Conservation (phyloP, 1,284 basidiomycete genomes). For the Vanrija sp. region DNA sequence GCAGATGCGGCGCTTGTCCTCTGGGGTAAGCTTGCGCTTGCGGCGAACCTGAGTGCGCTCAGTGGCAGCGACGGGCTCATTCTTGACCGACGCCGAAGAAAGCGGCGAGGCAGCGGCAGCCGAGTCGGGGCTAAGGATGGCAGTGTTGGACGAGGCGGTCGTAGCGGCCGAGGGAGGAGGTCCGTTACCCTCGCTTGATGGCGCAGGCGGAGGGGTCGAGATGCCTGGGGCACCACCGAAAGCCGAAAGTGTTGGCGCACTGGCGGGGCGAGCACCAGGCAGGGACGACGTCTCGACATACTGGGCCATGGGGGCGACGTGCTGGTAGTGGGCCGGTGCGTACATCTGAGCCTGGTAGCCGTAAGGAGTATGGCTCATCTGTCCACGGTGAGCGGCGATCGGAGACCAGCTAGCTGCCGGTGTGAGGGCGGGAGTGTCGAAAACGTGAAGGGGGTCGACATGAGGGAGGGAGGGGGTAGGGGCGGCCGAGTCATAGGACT, state of each 20-base stretch:
- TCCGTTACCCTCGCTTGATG: neutral
- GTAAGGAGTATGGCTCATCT: neutral
- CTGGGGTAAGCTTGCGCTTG: conserved; percentile 23
- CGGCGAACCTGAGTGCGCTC: conserved; percentile 9
- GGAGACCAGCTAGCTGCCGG: neutral
- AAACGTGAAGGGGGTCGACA: conserved; percentile 7
- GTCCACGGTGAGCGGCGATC: neutral
- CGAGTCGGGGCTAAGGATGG: neutral
- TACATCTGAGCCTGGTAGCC: neutral
- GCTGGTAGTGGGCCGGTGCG: neutral
- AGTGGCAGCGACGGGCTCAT: neutral
- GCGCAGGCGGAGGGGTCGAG: neutral
- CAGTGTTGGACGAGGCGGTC: neutral
- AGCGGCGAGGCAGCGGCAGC: conserved; percentile 1
- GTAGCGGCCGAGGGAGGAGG: neutral
- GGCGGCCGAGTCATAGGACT: neutral
- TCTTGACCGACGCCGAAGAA: conserved; percentile 1
- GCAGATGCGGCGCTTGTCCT: conserved; percentile 24
- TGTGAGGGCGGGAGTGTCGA: conserved; percentile 3
- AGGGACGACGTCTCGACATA: conserved; percentile 7
- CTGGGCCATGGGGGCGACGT: conserved; percentile 1
- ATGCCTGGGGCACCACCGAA: neutral
- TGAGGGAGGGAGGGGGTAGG: conserved; percentile 3
- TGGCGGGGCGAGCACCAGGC: neutral
- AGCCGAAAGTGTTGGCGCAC: neutral